phyloP scores from a whole-genome alignment of 192 early-diverging fungal genomes.

The Coemansia asiatica region DNA sequence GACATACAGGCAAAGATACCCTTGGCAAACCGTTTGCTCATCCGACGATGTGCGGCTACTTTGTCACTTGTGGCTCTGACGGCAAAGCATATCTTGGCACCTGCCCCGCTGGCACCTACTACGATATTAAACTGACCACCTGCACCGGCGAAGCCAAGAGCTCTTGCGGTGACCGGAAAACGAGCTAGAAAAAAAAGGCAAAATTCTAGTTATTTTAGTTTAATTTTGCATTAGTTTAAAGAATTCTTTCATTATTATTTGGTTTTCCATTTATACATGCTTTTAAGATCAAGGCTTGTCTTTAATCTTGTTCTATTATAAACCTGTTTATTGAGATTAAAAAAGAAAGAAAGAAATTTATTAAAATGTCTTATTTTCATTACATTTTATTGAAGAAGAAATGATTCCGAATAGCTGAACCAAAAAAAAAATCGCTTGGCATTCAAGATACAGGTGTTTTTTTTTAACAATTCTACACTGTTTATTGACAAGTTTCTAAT shows the following conservation, averaged over 20 bases:
- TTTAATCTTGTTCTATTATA: no score
- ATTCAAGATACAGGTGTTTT: no score
- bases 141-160: constrained; percentile 33
- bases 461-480: no score
- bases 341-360: no score
- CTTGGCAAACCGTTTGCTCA: constrained; percentile 43
- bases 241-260: neutral
- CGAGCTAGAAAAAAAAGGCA: neutral
- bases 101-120: constrained; percentile 47
- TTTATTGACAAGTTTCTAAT: no score
- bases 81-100: constrained; percentile 29
- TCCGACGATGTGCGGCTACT: constrained; percentile 32
- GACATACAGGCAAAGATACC: constrained; percentile 35
- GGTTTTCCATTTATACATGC: no score
- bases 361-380: no score
- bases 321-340: no score
- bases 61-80: constrained; percentile 28
- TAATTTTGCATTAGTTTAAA: constrained; percentile 7
- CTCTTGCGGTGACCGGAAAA: constrained; percentile 40
- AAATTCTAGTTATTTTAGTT: neutral
- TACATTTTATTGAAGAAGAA: no score
- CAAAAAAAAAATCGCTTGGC: no score
- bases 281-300: no score
- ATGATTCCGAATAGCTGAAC: no score
- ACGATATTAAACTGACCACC: constrained; percentile 37